Base-by-base conservation (phyloP, 805 yeast species). In the Millerozyma miso region DNA sequence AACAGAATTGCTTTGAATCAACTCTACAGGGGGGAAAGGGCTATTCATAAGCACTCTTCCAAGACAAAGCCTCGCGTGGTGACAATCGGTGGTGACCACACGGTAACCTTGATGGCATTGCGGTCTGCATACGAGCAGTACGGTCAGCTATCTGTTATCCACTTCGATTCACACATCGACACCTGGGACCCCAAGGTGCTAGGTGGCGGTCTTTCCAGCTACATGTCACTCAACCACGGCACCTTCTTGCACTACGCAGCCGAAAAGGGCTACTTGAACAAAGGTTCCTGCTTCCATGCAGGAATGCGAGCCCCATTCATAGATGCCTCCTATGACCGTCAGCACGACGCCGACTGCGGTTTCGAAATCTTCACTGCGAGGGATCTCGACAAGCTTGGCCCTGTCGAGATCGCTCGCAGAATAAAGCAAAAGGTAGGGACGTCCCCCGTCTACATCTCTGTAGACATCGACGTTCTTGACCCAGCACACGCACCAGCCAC, bases 401-500 rank as follows among this genome's bases (percentile, higher is more conserved):
- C 56, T 4, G 42, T 54, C 4, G 71, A 67, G 1, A 65, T 76
- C n/a, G 62, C 71, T 6, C 49, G 55, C 12, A 53, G 51, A 15
- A 57, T 77, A 19, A 67, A 60, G 39, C 46, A 58, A 3, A 48
- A 59, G 1, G 67, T 74, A 0, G 72, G 73, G 2, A 55, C 55
- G 29, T 47, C 55, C 13, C 76, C 76, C 1, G 77, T 71, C 1
- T 74, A 74, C 50, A 56, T 74, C 4, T 60, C 74, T 0, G 68
- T 74, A 29, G 79, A 74, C 57, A 73, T 79, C 37, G 88, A 82
- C 55, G 85, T 81, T 2, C 67, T 85, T 46, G 93, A 85, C 55
- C 89, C 89, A 0, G 79, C 85, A 4, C 65, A 71, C 39, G 88
- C 88, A 2, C 86, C 90, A 13, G 90, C 86, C 1, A 84, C 91